Base-by-base conservation (phyloP, 345 rosid species). In the Conringia planisiliqua region DNA sequence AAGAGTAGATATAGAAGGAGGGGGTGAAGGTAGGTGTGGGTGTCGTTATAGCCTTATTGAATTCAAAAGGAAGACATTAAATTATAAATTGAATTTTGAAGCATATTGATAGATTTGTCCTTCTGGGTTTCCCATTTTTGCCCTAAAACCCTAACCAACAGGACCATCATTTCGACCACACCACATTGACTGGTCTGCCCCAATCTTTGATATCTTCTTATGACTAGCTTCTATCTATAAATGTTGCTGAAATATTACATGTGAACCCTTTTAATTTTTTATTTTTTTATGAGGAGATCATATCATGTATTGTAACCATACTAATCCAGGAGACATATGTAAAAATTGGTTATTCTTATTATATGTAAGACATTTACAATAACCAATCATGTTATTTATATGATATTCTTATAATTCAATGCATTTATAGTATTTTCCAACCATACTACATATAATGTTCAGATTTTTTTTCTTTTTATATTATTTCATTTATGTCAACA, bases 161-260 rank as follows among this genome's bases (percentile, higher is more conserved):
- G 68, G 72, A 71, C 80, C 76, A 65, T 77, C 55, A 57, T 65
- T 40, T 65, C 77, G 56, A 39, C 76, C 72, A 65, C 80, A 70
- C 80, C 71, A 70, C 80, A 77, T 55, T 77, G 30, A 56, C 76
- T 70, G 71, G 72, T 70, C 80, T 77, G 66, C 46, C 61, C 76
- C 38, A 69, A 43, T 24, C 64, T 68, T 9, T 64, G 61, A 16
- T 43, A 52, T 65, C 30, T 35, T 17, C 26, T 40, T 30, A 29
- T 56, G 8, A 43, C 54, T 59, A 20, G 44, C 9, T n/a, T n/a
- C n/a, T n/a, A 44, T 44, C 10, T 8, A 20, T 69, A 40, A 42
- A 55, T 56, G 43, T 69, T 56, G 18, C 50, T 56, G 18, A 42
- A 17, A 20, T 10, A 39, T 7, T 56, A 42, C 42, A 68, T 36